A percentile compares a stretch with the other conserved stretches of the same genome.
phyloP scores from a whole-genome alignment of 805 yeast species.

The Spathaspora passalidarum region DNA sequence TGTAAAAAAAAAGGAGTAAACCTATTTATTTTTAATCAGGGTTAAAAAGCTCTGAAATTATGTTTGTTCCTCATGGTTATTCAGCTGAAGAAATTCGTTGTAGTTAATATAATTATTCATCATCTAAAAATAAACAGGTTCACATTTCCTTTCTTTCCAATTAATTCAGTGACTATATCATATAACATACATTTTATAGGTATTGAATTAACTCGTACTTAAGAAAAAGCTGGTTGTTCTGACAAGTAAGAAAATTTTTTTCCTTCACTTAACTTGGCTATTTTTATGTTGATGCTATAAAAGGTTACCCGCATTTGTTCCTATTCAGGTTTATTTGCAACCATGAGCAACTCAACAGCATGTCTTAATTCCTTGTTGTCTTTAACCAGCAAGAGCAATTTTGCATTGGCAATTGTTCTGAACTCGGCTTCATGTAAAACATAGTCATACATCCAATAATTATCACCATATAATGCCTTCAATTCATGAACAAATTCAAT shows the following conservation, averaged over 20 bases:
- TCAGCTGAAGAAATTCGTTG: constrained; percentile 74
- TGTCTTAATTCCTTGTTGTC: not conserved
- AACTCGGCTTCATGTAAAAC: not conserved
- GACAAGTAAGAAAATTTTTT: constrained; percentile 2
- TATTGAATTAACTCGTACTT: not conserved
- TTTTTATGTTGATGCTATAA: not conserved
- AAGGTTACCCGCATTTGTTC: not conserved
- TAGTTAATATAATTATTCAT: constrained; percentile 30
- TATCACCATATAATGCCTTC: not conserved
- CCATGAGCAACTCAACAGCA: not conserved
- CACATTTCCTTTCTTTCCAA: constrained; percentile 6
- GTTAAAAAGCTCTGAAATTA: constrained; percentile 69
- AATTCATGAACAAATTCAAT: constrained; percentile 1
- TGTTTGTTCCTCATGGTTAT: constrained; percentile 52
- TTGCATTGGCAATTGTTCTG: not conserved
- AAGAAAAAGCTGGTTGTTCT: not conserved
- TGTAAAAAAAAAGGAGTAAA: not conserved
- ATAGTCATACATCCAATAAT: not conserved
- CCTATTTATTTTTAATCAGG: constrained; percentile 38
- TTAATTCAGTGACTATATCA: constrained; percentile 2
- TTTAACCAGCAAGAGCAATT: not conserved
- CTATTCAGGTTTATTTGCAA: not conserved
- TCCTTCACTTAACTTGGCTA: not conserved
- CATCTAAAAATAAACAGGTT: constrained; percentile 13
- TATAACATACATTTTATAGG: constrained; percentile 1